A percentile compares a stretch with the other conserved stretches of the same genome.
Conservation (phyloP, 176 grass and related monocot species). For the Triticum aestivum region IWGSC_CS_RefSeq_v2.1 NC_057795.1:672857033-672857532, state of each 20-base stretch:
- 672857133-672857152: too few relatives aligned
- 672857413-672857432: background rate
- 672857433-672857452: constrained; percentile 33
- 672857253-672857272: constrained; percentile 85
- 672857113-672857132: too few relatives aligned
- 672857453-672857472: background rate
- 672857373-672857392: constrained; percentile 9
- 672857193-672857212: background rate
- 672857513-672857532: background rate
- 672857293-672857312: constrained; percentile 50
- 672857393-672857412: background rate
- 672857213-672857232: background rate
- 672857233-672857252: constrained; percentile 51
- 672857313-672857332: constrained; percentile 69
- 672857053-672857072: too few relatives aligned
- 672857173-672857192: background rate
- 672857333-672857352: constrained; percentile 91
- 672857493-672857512: constrained; percentile 25
- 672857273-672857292: constrained; percentile 47
- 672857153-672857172: background rate
- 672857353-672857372: constrained; percentile 75
- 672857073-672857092: too few relatives aligned
- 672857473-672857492: background rate
- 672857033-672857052: too few relatives aligned
- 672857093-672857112: background rate